Percentiles rank a stretch among this genome's conserved stretches.
Evolutionary conservation across 306 rosid species (phyloP).

Genomic region (cucumber (Cucumis sativus)): DNA sequence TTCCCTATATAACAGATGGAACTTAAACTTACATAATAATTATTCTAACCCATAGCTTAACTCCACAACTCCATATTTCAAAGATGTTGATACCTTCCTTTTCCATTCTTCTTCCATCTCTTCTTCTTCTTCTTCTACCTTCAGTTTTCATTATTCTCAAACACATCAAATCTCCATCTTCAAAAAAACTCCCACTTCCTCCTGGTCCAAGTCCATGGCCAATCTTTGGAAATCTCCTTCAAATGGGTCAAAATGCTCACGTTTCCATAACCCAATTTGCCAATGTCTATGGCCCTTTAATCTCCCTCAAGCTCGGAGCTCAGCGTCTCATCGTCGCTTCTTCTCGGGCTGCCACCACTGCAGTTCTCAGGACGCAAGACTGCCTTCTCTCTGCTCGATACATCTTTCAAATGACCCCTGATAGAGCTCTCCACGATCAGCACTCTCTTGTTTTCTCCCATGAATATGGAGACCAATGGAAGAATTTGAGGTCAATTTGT

Average conservation of each 20-base stretch:
- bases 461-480: neutral
- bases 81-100: neutral
- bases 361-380: conserved; percentile 6
- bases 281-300: conserved; percentile 1
- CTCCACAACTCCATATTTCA: no score
- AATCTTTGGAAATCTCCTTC: neutral
- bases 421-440: neutral
- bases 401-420: neutral
- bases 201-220: conserved; percentile 13
- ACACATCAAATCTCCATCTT: neutral
- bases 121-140: neutral
- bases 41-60: no score
- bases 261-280: neutral
- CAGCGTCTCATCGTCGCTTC: conserved; percentile 2
- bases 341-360: neutral
- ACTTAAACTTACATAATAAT: no score
- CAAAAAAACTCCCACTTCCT: neutral
- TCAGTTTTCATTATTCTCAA: neutral
- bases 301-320: neutral
- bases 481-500: neutral
- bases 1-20: no score
- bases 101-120: neutral
- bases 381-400: neutral
- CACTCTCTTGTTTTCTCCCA: neutral
- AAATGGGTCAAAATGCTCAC: neutral